Base-by-base conservation (phyloP, 176 grass and related monocot genomes). In the Pharus latifolius region DNA sequence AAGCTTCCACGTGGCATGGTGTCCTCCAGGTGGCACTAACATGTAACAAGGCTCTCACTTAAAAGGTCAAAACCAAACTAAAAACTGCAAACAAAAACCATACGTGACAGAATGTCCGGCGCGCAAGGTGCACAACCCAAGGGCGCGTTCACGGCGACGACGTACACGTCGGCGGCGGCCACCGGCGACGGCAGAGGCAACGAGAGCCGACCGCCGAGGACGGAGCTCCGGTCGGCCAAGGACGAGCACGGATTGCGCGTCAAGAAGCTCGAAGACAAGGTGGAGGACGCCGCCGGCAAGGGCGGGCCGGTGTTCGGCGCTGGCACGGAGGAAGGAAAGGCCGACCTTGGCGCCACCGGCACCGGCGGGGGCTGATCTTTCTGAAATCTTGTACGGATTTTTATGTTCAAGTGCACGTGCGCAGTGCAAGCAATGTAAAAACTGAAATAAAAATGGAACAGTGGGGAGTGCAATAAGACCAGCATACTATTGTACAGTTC, bases 91-190 rank as follows among this genome's bases (percentile, higher is more conserved):
- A n/a, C n/a, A n/a, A n/a, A n/a, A n/a, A n/a, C n/a, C n/a, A n/a
- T n/a, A n/a, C n/a, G n/a, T n/a, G n/a, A n/a, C n/a, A 31, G 13
- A 75, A 89, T 96, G 88, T 89, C 88, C 49, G 88, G 85, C 48
- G 85, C 88, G 17, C 91, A 87, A 67, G 91, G 91, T 50, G 91
- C 87, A 42, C 83, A 85, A 61, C 91, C 91, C 0, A 86, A 86
- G 80, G 83, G 83, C 17, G 67, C 80, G n/a, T 74, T 81, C 58
- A 91, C 82, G 22, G 79, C 88, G 45, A 89, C 92, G 46, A 91
- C 82, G 29, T 84, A 91, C 76, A 50, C 54, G 14, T 86, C 85
- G 22, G 40, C 67, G n/a, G 60, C 41, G 1, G 53, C 64, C 4
- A 45, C 49, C 7, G 19, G 17, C 7, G 19, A 23, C 19, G 43